Percentiles rank a stretch among this genome's conserved stretches.
phyloP scores from a whole-genome alignment of 176 grass and related monocot genomes.

The Microstegium vimineum region DNA sequence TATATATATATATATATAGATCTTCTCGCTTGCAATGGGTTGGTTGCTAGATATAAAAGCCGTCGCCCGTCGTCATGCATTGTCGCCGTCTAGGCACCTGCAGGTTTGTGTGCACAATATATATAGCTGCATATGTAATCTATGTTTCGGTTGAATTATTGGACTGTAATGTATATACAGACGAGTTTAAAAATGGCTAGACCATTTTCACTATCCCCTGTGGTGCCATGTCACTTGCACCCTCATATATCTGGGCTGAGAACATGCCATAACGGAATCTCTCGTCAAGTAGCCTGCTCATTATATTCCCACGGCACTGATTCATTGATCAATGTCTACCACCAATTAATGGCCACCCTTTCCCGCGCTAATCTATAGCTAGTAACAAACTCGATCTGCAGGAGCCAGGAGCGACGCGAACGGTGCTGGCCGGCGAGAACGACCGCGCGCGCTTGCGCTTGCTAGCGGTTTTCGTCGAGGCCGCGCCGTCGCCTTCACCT shows the following conservation, averaged over 20 bases:
- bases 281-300: too few relatives aligned
- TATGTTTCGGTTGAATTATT: not conserved
- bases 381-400: too few relatives aligned
- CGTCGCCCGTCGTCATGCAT: too few relatives aligned
- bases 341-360: not conserved
- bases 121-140: not conserved
- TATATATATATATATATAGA: too few relatives aligned
- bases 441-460: not conserved
- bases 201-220: not conserved
- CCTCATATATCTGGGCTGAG: not conserved
- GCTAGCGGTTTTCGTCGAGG: not conserved
- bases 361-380: too few relatives aligned
- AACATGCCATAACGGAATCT: too few relatives aligned
- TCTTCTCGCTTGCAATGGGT: not conserved
- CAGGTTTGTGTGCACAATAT: not conserved
- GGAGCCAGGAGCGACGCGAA: too few relatives aligned
- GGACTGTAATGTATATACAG: not conserved
- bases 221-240: not conserved
- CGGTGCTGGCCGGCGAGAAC: too few relatives aligned
- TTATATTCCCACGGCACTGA: too few relatives aligned
- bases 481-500: not conserved
- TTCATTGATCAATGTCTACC: too few relatives aligned
- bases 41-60: not conserved
- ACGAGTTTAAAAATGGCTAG: constrained; percentile 9
- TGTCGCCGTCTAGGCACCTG: not conserved